These are phyloP conservation scores for Melaleuca quinquenervia DNA, from an alignment of 345 rosid genomes.

Conservation along the genomic window DNA sequence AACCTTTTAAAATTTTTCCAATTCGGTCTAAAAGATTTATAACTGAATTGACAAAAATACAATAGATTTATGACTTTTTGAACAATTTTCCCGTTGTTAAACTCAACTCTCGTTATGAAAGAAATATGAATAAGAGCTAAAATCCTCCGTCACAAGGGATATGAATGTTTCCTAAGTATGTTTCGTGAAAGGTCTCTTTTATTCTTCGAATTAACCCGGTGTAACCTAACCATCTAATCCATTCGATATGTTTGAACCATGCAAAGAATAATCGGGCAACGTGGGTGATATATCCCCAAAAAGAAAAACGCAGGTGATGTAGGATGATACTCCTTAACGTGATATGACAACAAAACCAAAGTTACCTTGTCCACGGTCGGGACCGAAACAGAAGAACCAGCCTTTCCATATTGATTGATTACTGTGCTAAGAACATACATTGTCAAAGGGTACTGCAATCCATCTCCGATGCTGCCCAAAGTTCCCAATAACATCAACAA, in stretches of 20 bases:
- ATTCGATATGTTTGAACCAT: neutral
- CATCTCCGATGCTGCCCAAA: conserved; percentile 68
- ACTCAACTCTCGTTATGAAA: no score
- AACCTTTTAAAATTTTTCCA: no score
- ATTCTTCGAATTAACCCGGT: neutral
- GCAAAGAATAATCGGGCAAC: neutral
- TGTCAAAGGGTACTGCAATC: conserved; percentile 45
- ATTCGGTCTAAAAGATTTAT: no score
- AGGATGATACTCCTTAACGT: neutral
- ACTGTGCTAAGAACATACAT: conserved; percentile 49
- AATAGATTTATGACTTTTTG: no score
- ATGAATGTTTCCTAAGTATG: neutral
- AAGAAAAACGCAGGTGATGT: neutral
- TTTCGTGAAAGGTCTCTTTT: neutral
- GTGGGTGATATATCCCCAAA: neutral
- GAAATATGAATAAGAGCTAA: no score
- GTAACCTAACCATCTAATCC: neutral
- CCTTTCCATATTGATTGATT: conserved; percentile 47
- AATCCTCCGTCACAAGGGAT: neutral
- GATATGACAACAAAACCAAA: neutral
- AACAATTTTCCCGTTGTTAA: no score
- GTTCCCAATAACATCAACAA: conserved; percentile 46
- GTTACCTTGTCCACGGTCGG: conserved; percentile 37
- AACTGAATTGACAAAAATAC: no score
- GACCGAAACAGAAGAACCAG: conserved; percentile 8